These are phyloP conservation scores for Lagenidium sp. DNA, from an alignment of 352 stramenopile species.

Conservation along the genomic window DNA sequence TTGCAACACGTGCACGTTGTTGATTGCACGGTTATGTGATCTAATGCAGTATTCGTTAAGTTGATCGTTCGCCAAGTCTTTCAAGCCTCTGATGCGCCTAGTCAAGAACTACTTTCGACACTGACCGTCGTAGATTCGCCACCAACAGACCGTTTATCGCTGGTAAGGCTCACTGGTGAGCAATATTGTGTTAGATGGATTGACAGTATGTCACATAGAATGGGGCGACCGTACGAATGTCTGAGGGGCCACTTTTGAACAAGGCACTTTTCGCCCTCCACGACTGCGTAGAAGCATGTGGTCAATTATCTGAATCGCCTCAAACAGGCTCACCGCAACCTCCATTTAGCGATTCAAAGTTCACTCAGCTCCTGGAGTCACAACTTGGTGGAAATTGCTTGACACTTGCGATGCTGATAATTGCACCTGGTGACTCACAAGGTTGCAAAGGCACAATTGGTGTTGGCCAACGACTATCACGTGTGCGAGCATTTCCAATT, in stretches of 20 bases:
- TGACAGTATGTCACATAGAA: neutral
- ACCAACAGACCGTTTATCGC: conserved; percentile 40
- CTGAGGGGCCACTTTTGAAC: conserved; percentile 42
- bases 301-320: neutral
- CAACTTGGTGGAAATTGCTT: conserved; percentile 43
- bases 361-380: conserved; percentile 38
- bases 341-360: conserved; percentile 18
- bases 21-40: no score
- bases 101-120: conserved; percentile 30
- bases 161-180: conserved; percentile 1
- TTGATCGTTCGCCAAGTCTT: conserved; percentile 34
- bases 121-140: conserved; percentile 39
- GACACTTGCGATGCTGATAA: conserved; percentile 28
- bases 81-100: conserved; percentile 16
- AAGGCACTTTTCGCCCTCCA: conserved; percentile 40
- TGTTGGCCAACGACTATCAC: conserved; percentile 19
- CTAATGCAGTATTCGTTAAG: no score
- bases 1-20: no score
- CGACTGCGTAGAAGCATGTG: conserved; percentile 19
- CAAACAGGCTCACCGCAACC: neutral
- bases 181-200: neutral
- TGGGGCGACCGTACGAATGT: conserved; percentile 26
- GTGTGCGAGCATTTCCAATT: conserved; percentile 32
- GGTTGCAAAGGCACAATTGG: conserved; percentile 30
- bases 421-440: conserved; percentile 25